These are phyloP conservation scores for Pseudohalonectria lignicola DNA, from an alignment of 2,329 filamentous ascomycete species.

Conservation along the genomic window DNA sequence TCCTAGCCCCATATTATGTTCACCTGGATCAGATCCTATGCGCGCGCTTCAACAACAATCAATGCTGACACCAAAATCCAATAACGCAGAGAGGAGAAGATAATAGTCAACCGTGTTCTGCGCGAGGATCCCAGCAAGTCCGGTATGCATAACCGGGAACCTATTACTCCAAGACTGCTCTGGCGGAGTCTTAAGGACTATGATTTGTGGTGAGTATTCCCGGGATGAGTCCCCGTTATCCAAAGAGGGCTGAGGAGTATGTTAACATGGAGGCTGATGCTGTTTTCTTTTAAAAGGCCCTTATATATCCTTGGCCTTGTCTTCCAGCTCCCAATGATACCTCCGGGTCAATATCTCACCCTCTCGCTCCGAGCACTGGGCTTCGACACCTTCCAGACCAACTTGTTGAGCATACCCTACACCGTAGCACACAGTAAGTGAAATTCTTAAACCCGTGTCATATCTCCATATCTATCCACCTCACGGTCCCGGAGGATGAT, in stretches of 20 bases:
- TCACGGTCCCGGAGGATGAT: too few species aligned
- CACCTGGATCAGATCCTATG: too few species aligned
- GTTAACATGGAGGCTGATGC: too few species aligned
- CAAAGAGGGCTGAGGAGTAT: too few species aligned
- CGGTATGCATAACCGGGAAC: conserved; percentile 49
- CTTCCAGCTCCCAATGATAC: conserved; percentile 39
- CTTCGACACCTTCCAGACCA: conserved; percentile 50
- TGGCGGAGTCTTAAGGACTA: conserved; percentile 36
- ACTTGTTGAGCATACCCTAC: conserved; percentile 50
- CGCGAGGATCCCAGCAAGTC: conserved; percentile 51
- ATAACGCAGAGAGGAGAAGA: conserved; percentile 35
- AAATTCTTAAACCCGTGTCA: too few species aligned
- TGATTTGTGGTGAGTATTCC: conserved; percentile 9
- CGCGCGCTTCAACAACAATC: too few species aligned
- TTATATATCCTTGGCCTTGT: conserved; percentile 41
- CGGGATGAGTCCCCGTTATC: too few species aligned
- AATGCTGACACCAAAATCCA: not conserved
- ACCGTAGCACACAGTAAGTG: conserved; percentile 20
- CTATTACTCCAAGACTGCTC: conserved; percentile 35
- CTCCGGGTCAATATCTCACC: conserved; percentile 44
- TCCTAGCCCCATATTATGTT: not conserved
- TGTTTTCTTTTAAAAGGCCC: conserved; percentile 20
- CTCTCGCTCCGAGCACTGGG: conserved; percentile 45
- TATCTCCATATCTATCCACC: too few species aligned
- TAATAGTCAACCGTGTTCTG: conserved; percentile 47